Conservation (phyloP, 2,329 filamentous ascomycete species). For the Onygenales sp. region DNA sequence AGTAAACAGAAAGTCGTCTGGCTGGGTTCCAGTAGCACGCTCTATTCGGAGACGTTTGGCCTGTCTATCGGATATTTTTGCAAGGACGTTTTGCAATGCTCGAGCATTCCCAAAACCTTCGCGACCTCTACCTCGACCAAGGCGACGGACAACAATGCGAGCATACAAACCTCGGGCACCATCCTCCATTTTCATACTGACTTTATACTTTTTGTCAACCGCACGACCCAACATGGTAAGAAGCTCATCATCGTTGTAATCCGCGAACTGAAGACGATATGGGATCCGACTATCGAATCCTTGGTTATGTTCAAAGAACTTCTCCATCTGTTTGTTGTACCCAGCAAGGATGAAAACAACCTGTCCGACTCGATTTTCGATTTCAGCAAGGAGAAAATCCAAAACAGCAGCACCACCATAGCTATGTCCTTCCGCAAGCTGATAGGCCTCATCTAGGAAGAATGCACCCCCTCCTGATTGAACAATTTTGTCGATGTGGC, state of each 20-base stretch:
- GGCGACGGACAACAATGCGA: conserved; percentile 51
- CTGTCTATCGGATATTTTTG: conserved; percentile 49
- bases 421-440: conserved; percentile 53
- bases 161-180: conserved; percentile 52
- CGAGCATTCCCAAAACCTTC: conserved; percentile 67
- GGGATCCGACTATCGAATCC: conserved; percentile 63
- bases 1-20: conserved; percentile 52
- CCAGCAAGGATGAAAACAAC: conserved; percentile 65
- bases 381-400: conserved; percentile 61
- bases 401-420: conserved; percentile 52
- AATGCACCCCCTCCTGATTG: conserved; percentile 55
- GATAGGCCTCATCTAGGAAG: conserved; percentile 75
- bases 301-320: conserved; percentile 64
- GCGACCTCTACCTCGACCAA: conserved; percentile 53
- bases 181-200: conserved; percentile 50
- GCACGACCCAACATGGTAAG: conserved; percentile 49
- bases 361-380: conserved; percentile 62
- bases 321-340: conserved; percentile 66
- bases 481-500: conserved; percentile 47
- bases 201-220: conserved; percentile 45
- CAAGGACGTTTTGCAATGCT: conserved; percentile 53
- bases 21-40: conserved; percentile 27
- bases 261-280: conserved; percentile 53
- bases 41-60: conserved; percentile 44
- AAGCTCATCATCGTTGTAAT: conserved; percentile 59